phyloP scores from a whole-genome alignment of 225 moss, liverwort and hornwort species.

The Neckera pumila region DNA sequence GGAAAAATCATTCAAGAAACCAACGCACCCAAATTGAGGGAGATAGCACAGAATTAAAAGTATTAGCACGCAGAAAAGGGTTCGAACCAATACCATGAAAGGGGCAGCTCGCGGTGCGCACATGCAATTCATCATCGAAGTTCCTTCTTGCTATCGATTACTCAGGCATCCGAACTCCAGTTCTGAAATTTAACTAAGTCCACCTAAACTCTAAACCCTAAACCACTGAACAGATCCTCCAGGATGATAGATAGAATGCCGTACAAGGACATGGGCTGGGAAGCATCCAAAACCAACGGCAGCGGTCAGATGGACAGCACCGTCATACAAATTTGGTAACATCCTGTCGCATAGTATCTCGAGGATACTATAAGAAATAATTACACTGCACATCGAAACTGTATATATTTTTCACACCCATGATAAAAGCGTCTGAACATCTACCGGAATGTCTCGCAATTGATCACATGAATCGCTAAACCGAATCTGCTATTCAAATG shows the following conservation, averaged over 20 bases:
- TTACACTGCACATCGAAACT: not conserved
- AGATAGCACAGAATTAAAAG: not conserved
- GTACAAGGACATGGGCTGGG: not conserved
- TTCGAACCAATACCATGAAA: not conserved
- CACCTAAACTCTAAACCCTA: not conserved
- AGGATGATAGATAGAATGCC: not conserved
- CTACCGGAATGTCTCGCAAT: not conserved
- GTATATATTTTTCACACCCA: not conserved
- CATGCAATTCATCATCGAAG: not conserved
- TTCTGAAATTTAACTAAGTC: not conserved
- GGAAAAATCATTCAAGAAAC: not conserved
- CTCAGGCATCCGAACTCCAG: not conserved
- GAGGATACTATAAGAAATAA: not conserved
- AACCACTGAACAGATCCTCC: not conserved
- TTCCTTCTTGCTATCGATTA: not conserved
- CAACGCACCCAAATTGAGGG: not conserved
- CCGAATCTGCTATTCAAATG: not conserved
- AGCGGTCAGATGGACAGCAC: not conserved
- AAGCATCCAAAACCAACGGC: not conserved
- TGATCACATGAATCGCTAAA: not conserved
- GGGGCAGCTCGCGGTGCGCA: not conserved
- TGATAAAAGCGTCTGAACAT: not conserved
- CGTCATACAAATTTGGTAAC: not conserved
- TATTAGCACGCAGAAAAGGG: not conserved
- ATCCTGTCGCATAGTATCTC: not conserved